Percentiles rank a stretch among this genome's conserved stretches.
These are phyloP conservation scores for Hordeum pubiflorum DNA, from an alignment of 202 grass and related monocot species.

Conservation along the genomic window DNA sequence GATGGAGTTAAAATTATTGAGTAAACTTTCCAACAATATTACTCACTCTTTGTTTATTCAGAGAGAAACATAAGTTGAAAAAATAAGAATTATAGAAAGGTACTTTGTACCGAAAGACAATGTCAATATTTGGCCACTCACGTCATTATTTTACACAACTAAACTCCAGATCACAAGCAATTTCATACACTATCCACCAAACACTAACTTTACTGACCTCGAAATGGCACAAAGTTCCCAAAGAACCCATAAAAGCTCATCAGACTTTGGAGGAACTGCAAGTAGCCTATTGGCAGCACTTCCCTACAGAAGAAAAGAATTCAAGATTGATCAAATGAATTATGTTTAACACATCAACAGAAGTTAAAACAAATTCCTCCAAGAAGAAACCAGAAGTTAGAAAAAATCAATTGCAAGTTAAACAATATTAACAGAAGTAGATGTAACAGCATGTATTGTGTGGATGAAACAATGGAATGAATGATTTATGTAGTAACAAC, in stretches of 20 bases:
- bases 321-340: constrained; percentile 2
- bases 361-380: background rate
- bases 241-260: constrained; percentile 91
- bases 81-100: background rate
- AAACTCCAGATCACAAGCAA: background rate
- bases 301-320: constrained; percentile 46
- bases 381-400: background rate
- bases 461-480: constrained; percentile 19
- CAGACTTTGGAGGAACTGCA: constrained; percentile 57
- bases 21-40: background rate
- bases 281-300: constrained; percentile 75
- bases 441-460: background rate
- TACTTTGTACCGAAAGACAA: background rate
- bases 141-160: constrained; percentile 18
- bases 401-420: background rate
- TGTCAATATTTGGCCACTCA: background rate
- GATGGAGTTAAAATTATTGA: background rate
- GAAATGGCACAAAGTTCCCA: constrained; percentile 97
- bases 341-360: background rate
- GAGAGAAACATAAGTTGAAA: background rate
- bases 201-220: constrained; percentile 43
- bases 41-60: background rate
- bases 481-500: background rate
- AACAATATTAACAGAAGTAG: background rate
- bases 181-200: constrained; percentile 9